phyloP scores from a whole-genome alignment of 768 basidiomycete species.

The Antrodiella citrinella region DNA sequence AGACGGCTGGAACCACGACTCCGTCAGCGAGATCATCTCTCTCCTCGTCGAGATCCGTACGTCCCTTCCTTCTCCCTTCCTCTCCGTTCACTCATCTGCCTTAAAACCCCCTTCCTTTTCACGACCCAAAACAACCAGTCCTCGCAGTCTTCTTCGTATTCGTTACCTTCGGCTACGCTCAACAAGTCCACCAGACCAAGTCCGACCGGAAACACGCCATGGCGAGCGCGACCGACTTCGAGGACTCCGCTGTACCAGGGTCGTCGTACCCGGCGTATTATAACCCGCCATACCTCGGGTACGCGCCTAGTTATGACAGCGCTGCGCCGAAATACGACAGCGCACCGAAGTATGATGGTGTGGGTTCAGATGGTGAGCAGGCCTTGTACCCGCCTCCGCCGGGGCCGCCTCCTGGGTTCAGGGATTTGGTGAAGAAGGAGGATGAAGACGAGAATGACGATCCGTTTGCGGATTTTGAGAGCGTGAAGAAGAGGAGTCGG shows the following conservation, averaged over 20 bases:
- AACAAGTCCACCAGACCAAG: constrained; percentile 65
- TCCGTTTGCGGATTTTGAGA: constrained; percentile 49
- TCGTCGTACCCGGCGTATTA: constrained; percentile 40
- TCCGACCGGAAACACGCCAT: constrained; percentile 37
- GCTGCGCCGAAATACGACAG: constrained; percentile 27
- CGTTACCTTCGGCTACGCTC: constrained; percentile 64
- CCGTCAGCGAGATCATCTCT: constrained; percentile 60
- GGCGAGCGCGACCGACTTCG: constrained; percentile 21
- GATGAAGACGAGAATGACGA: constrained; percentile 32
- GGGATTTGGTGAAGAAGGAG: constrained; percentile 15
- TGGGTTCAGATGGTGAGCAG: constrained; percentile 13
- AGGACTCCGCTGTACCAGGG: constrained; percentile 24
- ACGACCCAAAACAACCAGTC: too few relatives aligned
- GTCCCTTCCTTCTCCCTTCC: constrained; percentile 15
- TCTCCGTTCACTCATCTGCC: background rate
- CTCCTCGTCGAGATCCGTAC: constrained; percentile 53
- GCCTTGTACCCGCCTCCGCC: constrained; percentile 28
- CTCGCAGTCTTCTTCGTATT: constrained; percentile 54
- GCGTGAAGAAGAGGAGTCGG: constrained; percentile 14
- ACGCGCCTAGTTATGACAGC: too few relatives aligned
- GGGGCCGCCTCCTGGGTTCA: constrained; percentile 23
- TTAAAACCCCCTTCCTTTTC: background rate
- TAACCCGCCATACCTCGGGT: constrained; percentile 44
- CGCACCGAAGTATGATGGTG: constrained; percentile 19
- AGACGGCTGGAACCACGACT: constrained; percentile 49